These are phyloP conservation scores for Microstroma glucosiphilum DNA, from an alignment of 1,284 basidiomycete species.

Conservation along the genomic window DNA sequence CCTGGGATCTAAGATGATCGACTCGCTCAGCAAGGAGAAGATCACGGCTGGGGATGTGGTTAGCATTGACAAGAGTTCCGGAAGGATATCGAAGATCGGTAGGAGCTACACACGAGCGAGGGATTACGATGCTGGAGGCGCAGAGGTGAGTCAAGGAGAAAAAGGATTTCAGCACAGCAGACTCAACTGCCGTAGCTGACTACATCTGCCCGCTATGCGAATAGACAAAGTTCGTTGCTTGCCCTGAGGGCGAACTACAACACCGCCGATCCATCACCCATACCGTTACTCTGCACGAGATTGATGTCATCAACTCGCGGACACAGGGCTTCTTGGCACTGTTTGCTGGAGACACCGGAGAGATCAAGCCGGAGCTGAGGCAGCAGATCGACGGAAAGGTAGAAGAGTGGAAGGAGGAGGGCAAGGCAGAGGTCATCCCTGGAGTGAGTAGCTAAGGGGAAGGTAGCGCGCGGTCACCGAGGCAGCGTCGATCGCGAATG, in stretches of 20 bases:
- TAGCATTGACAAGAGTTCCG: constrained; percentile 89
- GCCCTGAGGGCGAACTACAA: constrained; percentile 95
- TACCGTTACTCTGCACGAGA: constrained; percentile 94
- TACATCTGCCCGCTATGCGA: constrained; percentile 48
- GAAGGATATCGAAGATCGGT: constrained; percentile 93
- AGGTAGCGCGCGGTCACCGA: background rate
- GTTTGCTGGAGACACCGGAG: constrained; percentile 80
- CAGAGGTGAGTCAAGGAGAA: constrained; percentile 62
- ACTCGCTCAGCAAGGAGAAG: constrained; percentile 91
- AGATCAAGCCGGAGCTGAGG: constrained; percentile 94
- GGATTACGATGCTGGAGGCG: constrained; percentile 93
- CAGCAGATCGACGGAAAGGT: constrained; percentile 97
- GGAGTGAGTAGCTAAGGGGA: constrained; percentile 53
- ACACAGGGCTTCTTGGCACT: constrained; percentile 74
- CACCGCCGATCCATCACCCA: constrained; percentile 94
- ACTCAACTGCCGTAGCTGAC: background rate
- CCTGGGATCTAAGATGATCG: constrained; percentile 98
- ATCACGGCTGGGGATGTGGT: constrained; percentile 93
- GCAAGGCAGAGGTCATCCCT: constrained; percentile 94
- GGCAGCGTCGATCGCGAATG: background rate
- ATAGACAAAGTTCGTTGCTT: constrained; percentile 92
- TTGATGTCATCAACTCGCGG: constrained; percentile 96
- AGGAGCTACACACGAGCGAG: constrained; percentile 89
- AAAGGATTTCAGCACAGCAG: constrained; percentile 10
- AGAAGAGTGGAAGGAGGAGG: constrained; percentile 95